Percentiles rank a stretch among this genome's conserved stretches.
Evolutionary conservation across 441 rosid genomes (phyloP).

Genomic region (Populus hybrid): DNA sequence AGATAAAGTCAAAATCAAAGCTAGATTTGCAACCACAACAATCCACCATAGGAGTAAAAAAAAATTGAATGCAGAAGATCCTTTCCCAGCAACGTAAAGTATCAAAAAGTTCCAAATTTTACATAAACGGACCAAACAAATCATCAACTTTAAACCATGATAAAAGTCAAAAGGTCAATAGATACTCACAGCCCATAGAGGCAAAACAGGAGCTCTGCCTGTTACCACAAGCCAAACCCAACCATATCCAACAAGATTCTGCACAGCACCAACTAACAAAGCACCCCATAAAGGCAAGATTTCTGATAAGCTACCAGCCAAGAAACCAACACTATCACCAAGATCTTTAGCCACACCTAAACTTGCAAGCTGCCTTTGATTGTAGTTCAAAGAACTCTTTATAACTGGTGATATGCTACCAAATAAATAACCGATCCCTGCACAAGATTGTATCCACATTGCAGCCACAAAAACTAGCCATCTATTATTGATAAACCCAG

Average conservation of each 20-base stretch:
- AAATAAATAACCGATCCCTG: conserved; percentile 89
- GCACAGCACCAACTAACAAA: conserved; percentile 85
- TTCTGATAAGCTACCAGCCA: conserved; percentile 87
- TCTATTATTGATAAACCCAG: conserved; percentile 62
- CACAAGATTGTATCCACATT: conserved; percentile 99
- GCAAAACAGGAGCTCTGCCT: conserved; percentile 67
- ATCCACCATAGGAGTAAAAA: background rate
- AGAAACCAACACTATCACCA: conserved; percentile 90
- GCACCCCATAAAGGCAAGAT: conserved; percentile 92
- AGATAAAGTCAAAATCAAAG: too few relatives aligned
- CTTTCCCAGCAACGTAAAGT: conserved; percentile 4
- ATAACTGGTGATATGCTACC: conserved; percentile 97
- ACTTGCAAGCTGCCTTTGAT: conserved; percentile 77
- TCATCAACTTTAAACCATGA: background rate
- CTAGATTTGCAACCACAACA: background rate
- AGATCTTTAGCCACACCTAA: conserved; percentile 97
- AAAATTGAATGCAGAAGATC: background rate
- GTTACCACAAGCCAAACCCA: conserved; percentile 95
- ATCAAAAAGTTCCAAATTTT: background rate
- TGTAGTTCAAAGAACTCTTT: conserved; percentile 79
- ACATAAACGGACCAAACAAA: background rate
- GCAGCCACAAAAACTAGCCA: conserved; percentile 97
- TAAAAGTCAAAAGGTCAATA: background rate
- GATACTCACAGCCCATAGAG: conserved; percentile 90
- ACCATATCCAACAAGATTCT: conserved; percentile 87